Conservation (phyloP, 495 filamentous ascomycete species). For the Talaromyces ruber region DNA sequence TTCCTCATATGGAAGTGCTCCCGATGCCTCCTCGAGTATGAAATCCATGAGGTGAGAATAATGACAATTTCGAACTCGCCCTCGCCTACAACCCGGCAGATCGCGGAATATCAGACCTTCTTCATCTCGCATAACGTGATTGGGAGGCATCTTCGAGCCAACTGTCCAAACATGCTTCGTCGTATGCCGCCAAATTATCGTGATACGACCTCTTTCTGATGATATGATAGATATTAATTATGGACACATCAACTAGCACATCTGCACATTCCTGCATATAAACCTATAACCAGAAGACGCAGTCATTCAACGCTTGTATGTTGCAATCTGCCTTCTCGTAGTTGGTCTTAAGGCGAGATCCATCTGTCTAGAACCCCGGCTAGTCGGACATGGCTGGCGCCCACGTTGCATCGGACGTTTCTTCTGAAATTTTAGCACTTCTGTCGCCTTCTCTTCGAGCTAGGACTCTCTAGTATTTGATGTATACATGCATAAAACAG, state of each 20-base stretch:
- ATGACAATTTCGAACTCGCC: not conserved
- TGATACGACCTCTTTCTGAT: not conserved
- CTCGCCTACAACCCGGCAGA: not conserved
- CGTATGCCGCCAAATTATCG: not conserved
- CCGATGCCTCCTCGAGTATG: not conserved
- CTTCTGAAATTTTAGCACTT: not conserved
- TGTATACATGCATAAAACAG: not conserved
- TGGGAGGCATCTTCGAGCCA: not conserved
- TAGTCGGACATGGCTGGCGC: not conserved
- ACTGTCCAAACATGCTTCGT: not conserved
- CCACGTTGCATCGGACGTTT: not conserved
- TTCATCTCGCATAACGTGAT: not conserved
- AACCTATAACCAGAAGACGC: not conserved
- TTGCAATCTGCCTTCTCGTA: not conserved
- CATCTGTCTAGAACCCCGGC: not conserved
- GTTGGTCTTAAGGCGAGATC: not conserved
- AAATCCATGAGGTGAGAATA: not conserved
- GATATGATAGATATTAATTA: not conserved
- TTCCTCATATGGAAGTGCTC: not conserved
- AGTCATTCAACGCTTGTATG: not conserved
- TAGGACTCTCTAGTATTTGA: not conserved
- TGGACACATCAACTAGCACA: not conserved
- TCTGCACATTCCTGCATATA: not conserved
- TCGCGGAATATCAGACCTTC: not conserved
- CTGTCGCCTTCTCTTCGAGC: not conserved